Evolutionary conservation across 768 basidiomycete genomes (phyloP), one percentile per base, ranked within the genome.

Genomic region (Cyathus striatus): DNA sequence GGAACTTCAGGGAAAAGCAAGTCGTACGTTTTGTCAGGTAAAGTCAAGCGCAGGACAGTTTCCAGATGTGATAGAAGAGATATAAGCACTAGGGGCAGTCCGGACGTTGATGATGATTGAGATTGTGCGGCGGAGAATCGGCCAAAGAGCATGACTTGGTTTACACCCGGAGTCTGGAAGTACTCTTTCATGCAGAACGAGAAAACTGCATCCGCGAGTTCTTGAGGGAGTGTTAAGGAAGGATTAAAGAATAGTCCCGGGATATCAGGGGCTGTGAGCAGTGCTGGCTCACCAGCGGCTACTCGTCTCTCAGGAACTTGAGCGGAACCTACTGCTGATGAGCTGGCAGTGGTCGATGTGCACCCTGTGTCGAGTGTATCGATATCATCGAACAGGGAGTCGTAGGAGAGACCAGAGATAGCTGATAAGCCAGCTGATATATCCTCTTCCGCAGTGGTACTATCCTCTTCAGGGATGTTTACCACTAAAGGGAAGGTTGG

Each of bases 141-240:
- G 34, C 81, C 81, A 54, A 95, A 95, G 14, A 95, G 73, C 91
- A 94, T 93, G 41, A 86, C 76, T 60, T 94, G 91, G 55, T 95
- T 89, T 37, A 78, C 68, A 33, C 63, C 49, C 20, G 61, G 64
- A 9, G 57, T 57, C 7, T 52, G 54, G 54, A 86, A 86, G 58
- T 83, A 87, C 6, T 68, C 70, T 2, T 61, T 53, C 59, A 78
- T 68, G 59, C 83, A 85, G 40, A 75, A 75, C 9, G 59, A 55
- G 39, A 68, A 55, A 23, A 81, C 63, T 0, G 66, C 56, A 17
- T 77, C 63, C 3, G 78, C 76, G 7, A 86, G 60, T 27, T 75
- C 75, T 16, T 57, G 47, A 3, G 83, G 68, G 6, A 90, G 56
- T 6, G 62, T 60, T 13, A 80, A 44, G 5, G 70, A 57, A 3